A percentile compares a stretch with the other conserved stretches of the same genome.
Evolutionary conservation across 1,139 yeast species (phyloP).

Genomic region (Kodamaea anthophila): DNA sequence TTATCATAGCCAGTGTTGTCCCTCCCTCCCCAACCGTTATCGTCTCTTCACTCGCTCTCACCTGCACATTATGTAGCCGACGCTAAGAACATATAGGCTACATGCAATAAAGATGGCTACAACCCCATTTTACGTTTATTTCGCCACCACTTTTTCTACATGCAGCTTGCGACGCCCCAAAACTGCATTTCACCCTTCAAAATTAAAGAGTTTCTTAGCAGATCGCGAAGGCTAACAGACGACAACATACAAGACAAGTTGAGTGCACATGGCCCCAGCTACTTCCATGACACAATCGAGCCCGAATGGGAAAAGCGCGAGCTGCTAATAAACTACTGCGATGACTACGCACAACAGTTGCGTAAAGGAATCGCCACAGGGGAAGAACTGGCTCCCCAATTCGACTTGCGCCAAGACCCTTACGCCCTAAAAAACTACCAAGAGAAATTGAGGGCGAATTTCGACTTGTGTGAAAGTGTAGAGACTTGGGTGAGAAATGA

Average conservation of each 20-base stretch:
- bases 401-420: constrained; percentile 36
- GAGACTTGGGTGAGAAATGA: constrained; percentile 38
- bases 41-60: too few relatives aligned
- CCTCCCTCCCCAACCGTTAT: too few relatives aligned
- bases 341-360: constrained; percentile 19
- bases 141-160: too few relatives aligned
- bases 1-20: too few relatives aligned
- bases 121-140: too few relatives aligned
- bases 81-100: too few relatives aligned
- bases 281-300: constrained; percentile 14
- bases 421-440: constrained; percentile 29
- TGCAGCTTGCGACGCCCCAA: constrained; percentile 14
- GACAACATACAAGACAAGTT: constrained; percentile 36
- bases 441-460: constrained; percentile 19
- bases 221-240: constrained; percentile 35
- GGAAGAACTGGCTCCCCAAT: constrained; percentile 9
- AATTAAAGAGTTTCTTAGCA: constrained; percentile 33
- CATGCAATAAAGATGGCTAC: too few relatives aligned
- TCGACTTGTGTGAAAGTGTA: constrained; percentile 21
- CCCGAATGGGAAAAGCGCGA: constrained; percentile 36
- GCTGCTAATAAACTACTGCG: constrained; percentile 27
- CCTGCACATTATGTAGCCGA: too few relatives aligned
- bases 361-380: constrained; percentile 10
- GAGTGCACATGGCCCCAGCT: constrained; percentile 13
- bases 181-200: constrained; percentile 31